A percentile compares a stretch with the other conserved stretches of the same genome.
These are phyloP conservation scores for Westerdykella aurantiaca DNA, from an alignment of 2,329 filamentous ascomycete genomes.

Conservation along the genomic window DNA sequence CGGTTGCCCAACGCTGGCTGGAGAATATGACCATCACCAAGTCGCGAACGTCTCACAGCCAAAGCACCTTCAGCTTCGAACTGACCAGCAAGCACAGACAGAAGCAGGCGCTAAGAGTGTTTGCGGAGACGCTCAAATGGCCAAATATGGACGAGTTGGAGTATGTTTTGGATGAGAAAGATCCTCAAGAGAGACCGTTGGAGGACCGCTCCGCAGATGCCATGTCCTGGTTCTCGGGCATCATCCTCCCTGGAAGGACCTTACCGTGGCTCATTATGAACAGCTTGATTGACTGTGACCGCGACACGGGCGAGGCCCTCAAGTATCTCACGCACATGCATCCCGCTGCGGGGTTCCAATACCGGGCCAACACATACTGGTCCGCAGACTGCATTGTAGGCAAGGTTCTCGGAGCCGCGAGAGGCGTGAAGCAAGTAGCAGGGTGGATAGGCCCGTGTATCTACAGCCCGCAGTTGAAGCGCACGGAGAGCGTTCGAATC, in stretches of 20 bases:
- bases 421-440: conserved; percentile 63
- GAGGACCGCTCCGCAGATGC: conserved; percentile 64
- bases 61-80: conserved; percentile 53
- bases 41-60: conserved; percentile 44
- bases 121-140: conserved; percentile 70
- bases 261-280: conserved; percentile 76
- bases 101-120: conserved; percentile 61
- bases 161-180: conserved; percentile 55
- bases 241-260: conserved; percentile 64
- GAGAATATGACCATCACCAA: conserved; percentile 63
- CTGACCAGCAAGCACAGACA: conserved; percentile 62
- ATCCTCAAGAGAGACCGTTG: conserved; percentile 41
- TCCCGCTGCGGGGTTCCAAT: conserved; percentile 68
- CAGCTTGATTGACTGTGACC: conserved; percentile 67
- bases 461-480: conserved; percentile 60
- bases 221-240: conserved; percentile 71
- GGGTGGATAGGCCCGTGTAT: conserved; percentile 71
- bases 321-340: conserved; percentile 63
- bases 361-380: conserved; percentile 74
- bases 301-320: conserved; percentile 60
- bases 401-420: conserved; percentile 61
- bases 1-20: conserved; percentile 66
- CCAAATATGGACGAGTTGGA: conserved; percentile 64
- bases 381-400: conserved; percentile 65
- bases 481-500: conserved; percentile 65